phyloP scores from a whole-genome alignment of 208 protist genomes.

The Crithidia mellificae region DNA sequence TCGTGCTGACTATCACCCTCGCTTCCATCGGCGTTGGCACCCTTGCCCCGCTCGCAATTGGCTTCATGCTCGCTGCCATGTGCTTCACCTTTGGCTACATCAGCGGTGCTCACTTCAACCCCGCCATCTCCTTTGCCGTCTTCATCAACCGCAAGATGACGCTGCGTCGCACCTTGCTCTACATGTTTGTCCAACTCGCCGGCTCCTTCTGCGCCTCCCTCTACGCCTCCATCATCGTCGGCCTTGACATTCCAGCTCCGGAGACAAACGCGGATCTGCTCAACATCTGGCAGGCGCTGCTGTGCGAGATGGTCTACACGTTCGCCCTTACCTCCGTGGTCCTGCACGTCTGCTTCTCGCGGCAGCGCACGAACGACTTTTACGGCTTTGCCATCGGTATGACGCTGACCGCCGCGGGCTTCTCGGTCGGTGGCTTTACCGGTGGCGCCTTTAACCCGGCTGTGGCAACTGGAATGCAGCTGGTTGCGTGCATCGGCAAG shows the following conservation, averaged over 20 bases:
- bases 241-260: slow-evolving; percentile 67
- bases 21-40: slow-evolving; percentile 66
- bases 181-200: slow-evolving; percentile 76
- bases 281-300: slow-evolving; percentile 63
- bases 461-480: slow-evolving; percentile 71
- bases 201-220: slow-evolving; percentile 73
- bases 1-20: slow-evolving; percentile 77
- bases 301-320: slow-evolving; percentile 83
- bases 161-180: slow-evolving; percentile 57
- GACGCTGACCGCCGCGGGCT: slow-evolving; percentile 66
- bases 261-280: slow-evolving; percentile 38
- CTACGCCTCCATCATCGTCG: slow-evolving; percentile 77
- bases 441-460: slow-evolving; percentile 84
- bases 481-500: slow-evolving; percentile 71
- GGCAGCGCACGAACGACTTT: slow-evolving; percentile 85
- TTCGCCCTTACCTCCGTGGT: slow-evolving; percentile 82
- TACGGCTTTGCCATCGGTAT: slow-evolving; percentile 82
- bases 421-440: slow-evolving; percentile 68
- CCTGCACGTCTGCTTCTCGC: slow-evolving; percentile 82
- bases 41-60: slow-evolving; percentile 81
- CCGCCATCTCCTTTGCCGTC: slow-evolving; percentile 87
- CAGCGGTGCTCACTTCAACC: slow-evolving; percentile 93
- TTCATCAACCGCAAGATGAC: slow-evolving; percentile 84
- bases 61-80: slow-evolving; percentile 87
- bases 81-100: slow-evolving; percentile 93